phyloP scores from a whole-genome alignment of 768 basidiomycete species.

The Dentipellis fragilis region DNA sequence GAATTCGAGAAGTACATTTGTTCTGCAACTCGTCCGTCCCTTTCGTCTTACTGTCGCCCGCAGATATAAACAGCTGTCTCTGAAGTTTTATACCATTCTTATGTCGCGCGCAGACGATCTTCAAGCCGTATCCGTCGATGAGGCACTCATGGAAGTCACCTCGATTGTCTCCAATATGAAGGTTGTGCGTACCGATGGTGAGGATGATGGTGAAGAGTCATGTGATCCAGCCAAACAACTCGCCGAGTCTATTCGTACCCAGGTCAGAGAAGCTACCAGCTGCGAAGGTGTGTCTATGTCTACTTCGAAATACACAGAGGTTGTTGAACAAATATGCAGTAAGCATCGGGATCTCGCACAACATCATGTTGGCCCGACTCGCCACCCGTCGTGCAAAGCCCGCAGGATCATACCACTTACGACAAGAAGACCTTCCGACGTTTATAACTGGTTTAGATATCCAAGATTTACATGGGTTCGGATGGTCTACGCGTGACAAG shows the following conservation, averaged over 20 bases:
- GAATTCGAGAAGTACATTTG: slow-evolving; percentile 72
- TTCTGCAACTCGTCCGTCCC: background rate
- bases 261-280: slow-evolving; percentile 67
- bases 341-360: slow-evolving; percentile 86
- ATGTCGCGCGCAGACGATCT: slow-evolving; percentile 86
- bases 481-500: slow-evolving; percentile 64
- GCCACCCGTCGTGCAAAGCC: slow-evolving; percentile 91
- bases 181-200: slow-evolving; percentile 14
- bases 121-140: slow-evolving; percentile 93
- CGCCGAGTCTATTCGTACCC: slow-evolving; percentile 71
- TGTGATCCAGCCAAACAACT: slow-evolving; percentile 63
- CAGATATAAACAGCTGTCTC: slow-evolving; percentile 77
- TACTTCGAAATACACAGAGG: background rate
- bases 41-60: slow-evolving; percentile 1
- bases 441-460: slow-evolving; percentile 66
- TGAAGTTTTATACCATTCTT: slow-evolving; percentile 87
- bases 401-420: slow-evolving; percentile 73
- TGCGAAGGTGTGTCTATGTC: slow-evolving; percentile 58
- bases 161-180: slow-evolving; percentile 35
- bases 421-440: slow-evolving; percentile 35
- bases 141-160: slow-evolving; percentile 87
- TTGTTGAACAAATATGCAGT: slow-evolving; percentile 33
- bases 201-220: slow-evolving; percentile 18
- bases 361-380: slow-evolving; percentile 86
- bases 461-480: slow-evolving; percentile 82